Evolutionary conservation across 139 green algal species (phyloP), one percentile per base, ranked within the genome.

Genomic region (Gonium pectorale): DNA sequence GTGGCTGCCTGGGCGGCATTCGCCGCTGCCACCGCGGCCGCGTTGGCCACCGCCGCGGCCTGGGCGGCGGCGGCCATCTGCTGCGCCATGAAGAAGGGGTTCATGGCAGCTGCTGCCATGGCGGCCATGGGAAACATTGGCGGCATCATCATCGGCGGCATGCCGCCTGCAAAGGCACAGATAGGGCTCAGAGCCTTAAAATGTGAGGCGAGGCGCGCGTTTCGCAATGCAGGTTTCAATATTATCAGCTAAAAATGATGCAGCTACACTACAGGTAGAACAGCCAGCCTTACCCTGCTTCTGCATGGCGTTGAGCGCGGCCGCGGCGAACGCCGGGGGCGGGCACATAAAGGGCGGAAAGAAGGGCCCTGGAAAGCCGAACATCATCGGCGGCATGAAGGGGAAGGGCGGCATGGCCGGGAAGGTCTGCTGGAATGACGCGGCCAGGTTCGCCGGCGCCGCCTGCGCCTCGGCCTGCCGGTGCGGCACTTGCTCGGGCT

Each of bases 361-460:
- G 60, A 83, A 83, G 13, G 59, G 59, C 43, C 40, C 59, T 21
- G 75, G 75, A 21, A 80, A 80, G 51, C 72, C 72, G 60, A 83
- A 71, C 75, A 83, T 83, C 75, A 83, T 83, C 5, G 75, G 75
- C 6, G 41, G 41, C 75, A 83, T 83, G 40, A 83, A 83, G 2
- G 75, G 75, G 29, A 83, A 81, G n/a, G n/a, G n/a, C 1, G 56
- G 38, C 74, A 81, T 81, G 3, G 52, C 15, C 56, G 54, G 37
- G 31, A 80, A 80, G 5, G 35, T 5, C 51, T 29, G 17, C 49
- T n/a, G n/a, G 17, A 66, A 64, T 3, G 35, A 11, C 27, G 52
- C 7, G 13, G 38, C 33, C 74, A 41, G 38, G 9, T 5, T 5
- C 49, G 31, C 31, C 21, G 21, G 3, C 5, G 41, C 40, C 15